phyloP scores from a whole-genome alignment of 1,139 yeast genomes.

The Candida tetrigidarum region DNA sequence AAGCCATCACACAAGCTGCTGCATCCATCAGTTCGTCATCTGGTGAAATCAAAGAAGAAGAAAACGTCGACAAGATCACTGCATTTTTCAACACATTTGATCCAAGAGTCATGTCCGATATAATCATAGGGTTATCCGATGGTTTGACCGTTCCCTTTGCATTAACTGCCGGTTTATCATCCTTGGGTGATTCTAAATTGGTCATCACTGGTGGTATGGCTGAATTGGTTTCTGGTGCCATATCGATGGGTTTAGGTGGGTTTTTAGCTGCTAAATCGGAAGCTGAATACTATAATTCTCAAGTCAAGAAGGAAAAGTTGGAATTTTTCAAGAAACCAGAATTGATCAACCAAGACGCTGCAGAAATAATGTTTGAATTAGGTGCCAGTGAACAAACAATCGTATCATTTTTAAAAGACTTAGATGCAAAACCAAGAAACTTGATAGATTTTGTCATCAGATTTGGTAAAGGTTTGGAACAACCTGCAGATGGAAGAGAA shows the following conservation, averaged over 20 bases:
- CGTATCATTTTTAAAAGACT: conserved; percentile 65
- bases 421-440: conserved; percentile 67
- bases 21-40: conserved; percentile 21
- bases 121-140: conserved; percentile 78
- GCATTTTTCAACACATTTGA: conserved; percentile 52
- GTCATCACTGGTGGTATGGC: conserved; percentile 90
- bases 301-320: conserved; percentile 72
- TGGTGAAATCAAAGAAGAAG: conserved; percentile 27
- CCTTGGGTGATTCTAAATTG: conserved; percentile 72
- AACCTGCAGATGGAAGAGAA: conserved; percentile 81
- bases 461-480: conserved; percentile 77
- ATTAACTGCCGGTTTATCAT: conserved; percentile 78
- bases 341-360: conserved; percentile 64
- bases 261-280: conserved; percentile 83
- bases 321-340: conserved; percentile 70
- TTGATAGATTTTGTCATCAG: conserved; percentile 75
- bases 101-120: conserved; percentile 81
- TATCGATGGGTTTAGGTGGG: conserved; percentile 87
- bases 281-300: conserved; percentile 68
- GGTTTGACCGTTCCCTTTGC: conserved; percentile 88
- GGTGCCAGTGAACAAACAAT: conserved; percentile 73
- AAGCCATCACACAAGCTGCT: conserved; percentile 33
- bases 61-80: conserved; percentile 21
- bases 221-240: conserved; percentile 81
- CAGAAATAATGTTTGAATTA: conserved; percentile 70